Evolutionary conservation across 139 green algal genomes (phyloP).

Genomic region (Coccomyxa sp.): DNA sequence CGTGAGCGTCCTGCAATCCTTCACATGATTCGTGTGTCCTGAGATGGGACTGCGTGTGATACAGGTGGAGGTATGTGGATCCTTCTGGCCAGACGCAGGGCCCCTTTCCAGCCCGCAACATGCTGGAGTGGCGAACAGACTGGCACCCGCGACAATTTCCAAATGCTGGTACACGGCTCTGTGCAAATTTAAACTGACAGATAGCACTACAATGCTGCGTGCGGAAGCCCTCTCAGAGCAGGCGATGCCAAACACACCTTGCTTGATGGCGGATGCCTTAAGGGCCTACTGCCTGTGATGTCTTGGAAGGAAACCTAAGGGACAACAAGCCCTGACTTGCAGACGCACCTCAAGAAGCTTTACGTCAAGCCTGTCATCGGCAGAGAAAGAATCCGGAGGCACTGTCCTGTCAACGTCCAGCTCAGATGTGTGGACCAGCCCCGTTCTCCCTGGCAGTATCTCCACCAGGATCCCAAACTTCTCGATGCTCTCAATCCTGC

Average conservation of each 20-base stretch:
- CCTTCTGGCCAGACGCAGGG: not conserved
- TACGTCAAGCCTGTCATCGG: conserved; percentile 45
- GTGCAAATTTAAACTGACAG: not conserved
- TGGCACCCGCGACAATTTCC: too few species aligned
- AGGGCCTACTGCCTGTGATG: not conserved
- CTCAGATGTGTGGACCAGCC: conserved; percentile 27
- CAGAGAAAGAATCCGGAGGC: not conserved
- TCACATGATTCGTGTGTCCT: not conserved
- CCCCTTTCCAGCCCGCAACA: not conserved
- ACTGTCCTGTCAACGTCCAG: conserved; percentile 9
- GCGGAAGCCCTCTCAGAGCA: not conserved
- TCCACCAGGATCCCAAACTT: conserved; percentile 53
- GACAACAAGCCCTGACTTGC: too few species aligned
- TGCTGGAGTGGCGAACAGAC: conserved; percentile 5
- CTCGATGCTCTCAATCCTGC: conserved; percentile 28
- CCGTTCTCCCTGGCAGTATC: conserved; percentile 39
- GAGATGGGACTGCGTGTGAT: not conserved
- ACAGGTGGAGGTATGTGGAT: not conserved
- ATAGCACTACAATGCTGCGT: not conserved
- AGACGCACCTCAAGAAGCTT: conserved; percentile 52
- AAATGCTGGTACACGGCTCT: not conserved
- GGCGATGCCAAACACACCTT: not conserved
- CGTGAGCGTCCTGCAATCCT: not conserved
- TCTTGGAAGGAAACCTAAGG: not conserved
- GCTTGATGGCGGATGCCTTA: not conserved